Conservation (phyloP, 768 basidiomycete genomes). For the Hypholoma sublateritium region DNA sequence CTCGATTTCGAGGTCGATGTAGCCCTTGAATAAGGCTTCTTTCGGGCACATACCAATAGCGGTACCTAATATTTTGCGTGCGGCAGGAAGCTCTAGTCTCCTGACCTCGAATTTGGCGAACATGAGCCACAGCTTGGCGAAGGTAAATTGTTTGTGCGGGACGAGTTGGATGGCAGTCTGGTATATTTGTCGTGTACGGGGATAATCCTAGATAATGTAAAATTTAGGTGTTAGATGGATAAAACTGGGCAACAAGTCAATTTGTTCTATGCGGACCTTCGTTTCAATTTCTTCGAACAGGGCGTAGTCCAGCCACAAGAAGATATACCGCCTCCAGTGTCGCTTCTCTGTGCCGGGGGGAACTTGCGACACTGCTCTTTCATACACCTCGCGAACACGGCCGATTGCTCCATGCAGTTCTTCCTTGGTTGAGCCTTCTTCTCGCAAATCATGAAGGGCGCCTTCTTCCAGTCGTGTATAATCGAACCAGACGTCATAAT, state of each 20-base stretch:
- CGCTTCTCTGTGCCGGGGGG: constrained; percentile 94
- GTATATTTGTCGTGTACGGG: constrained; percentile 87
- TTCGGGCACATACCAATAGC: constrained; percentile 97
- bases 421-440: constrained; percentile 71
- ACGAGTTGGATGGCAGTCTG: constrained; percentile 86
- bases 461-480: constrained; percentile 92
- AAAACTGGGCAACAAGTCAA: background rate
- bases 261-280: constrained; percentile 51
- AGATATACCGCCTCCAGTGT: constrained; percentile 88
- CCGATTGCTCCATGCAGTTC: constrained; percentile 61
- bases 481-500: constrained; percentile 99
- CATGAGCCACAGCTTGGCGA: constrained; percentile 94
- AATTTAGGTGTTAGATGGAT: background rate
- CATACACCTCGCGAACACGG: constrained; percentile 91
- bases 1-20: constrained; percentile 92
- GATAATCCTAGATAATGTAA: constrained; percentile 60
- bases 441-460: constrained; percentile 71
- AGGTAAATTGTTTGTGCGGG: constrained; percentile 96
- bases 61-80: constrained; percentile 85
- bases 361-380: constrained; percentile 92
- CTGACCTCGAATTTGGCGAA: constrained; percentile 93
- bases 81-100: constrained; percentile 75
- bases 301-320: constrained; percentile 94
- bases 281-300: constrained; percentile 96
- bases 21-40: constrained; percentile 92